A percentile compares a stretch with the other conserved stretches of the same genome.
Conservation (phyloP, 2,329 filamentous ascomycete species). For the Fusarium sp. region DNA sequence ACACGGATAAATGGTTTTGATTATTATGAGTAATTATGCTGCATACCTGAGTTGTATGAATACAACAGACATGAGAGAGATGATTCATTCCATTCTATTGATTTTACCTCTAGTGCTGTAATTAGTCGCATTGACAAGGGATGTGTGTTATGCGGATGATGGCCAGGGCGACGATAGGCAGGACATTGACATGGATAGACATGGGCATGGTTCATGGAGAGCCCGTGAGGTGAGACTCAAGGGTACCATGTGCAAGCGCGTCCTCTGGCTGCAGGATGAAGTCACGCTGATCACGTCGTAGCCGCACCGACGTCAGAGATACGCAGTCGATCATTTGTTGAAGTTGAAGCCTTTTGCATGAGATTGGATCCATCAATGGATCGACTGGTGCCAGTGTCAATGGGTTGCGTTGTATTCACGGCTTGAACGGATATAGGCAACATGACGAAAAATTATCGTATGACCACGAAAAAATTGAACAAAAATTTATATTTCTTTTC, state of each 20-base stretch:
- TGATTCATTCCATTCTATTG: background rate
- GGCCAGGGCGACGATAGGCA: constrained; percentile 3
- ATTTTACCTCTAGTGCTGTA: background rate
- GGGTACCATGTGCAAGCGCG: constrained; percentile 34
- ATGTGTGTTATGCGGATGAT: constrained; percentile 22
- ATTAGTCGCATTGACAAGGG: constrained; percentile 36
- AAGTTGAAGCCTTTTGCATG: background rate
- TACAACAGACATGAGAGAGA: constrained; percentile 26
- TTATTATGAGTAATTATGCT: constrained; percentile 31
- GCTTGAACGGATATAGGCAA: background rate
- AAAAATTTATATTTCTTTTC: background rate
- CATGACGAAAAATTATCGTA: constrained; percentile 6
- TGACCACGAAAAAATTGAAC: constrained; percentile 1
- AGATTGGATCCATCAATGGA: background rate
- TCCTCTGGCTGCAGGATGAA: constrained; percentile 38
- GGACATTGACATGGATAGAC: background rate
- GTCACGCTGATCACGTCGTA: constrained; percentile 35
- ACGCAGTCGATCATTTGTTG: constrained; percentile 5
- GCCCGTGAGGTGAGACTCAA: constrained; percentile 16
- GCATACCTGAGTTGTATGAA: constrained; percentile 38
- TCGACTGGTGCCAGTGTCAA: background rate
- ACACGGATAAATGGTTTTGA: constrained; percentile 22
- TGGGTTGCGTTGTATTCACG: background rate
- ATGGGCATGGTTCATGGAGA: background rate
- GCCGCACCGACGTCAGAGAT: constrained; percentile 31